Evolutionary conservation across 352 stramenopile species (phyloP).

Genomic region (Phytophthora colocasiae): DNA sequence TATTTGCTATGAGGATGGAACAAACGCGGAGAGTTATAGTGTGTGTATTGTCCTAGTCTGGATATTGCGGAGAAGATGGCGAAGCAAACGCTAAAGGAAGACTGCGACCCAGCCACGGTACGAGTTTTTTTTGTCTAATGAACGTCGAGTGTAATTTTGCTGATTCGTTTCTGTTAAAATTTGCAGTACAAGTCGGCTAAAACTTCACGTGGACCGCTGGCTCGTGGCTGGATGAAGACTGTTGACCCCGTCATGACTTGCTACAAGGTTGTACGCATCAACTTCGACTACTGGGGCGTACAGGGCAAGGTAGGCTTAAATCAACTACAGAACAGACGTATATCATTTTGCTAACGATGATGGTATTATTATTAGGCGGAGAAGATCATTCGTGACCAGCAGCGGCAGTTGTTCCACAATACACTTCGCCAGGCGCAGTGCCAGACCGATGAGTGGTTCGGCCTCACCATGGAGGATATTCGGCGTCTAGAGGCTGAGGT

Average conservation of each 20-base stretch:
- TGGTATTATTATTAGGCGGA: conserved; percentile 49
- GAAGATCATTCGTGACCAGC: conserved; percentile 85
- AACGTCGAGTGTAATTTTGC: not conserved
- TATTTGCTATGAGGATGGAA: not conserved
- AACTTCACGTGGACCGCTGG: conserved; percentile 72
- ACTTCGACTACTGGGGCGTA: conserved; percentile 91
- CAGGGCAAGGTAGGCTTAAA: conserved; percentile 61
- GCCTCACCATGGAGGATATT: conserved; percentile 87
- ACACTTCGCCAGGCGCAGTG: conserved; percentile 79
- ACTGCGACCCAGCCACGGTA: conserved; percentile 70
- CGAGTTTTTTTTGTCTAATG: not conserved
- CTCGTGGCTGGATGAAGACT: conserved; percentile 71
- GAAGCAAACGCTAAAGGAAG: conserved; percentile 79
- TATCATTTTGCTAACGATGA: not conserved
- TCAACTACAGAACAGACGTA: not conserved
- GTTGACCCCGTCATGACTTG: conserved; percentile 86
- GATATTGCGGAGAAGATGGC: conserved; percentile 80
- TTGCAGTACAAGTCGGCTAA: conserved; percentile 75
- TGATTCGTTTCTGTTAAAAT: conserved; percentile 7
- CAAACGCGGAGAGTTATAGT: not conserved
- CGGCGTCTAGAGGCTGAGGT: conserved; percentile 78
- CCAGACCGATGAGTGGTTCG: conserved; percentile 84
- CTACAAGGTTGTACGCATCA: conserved; percentile 88
- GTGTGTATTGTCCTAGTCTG: conserved; percentile 43
- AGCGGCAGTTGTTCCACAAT: conserved; percentile 84